Conservation (phyloP, 2,329 filamentous ascomycete genomes). For the Calonectria honghensis region DNA sequence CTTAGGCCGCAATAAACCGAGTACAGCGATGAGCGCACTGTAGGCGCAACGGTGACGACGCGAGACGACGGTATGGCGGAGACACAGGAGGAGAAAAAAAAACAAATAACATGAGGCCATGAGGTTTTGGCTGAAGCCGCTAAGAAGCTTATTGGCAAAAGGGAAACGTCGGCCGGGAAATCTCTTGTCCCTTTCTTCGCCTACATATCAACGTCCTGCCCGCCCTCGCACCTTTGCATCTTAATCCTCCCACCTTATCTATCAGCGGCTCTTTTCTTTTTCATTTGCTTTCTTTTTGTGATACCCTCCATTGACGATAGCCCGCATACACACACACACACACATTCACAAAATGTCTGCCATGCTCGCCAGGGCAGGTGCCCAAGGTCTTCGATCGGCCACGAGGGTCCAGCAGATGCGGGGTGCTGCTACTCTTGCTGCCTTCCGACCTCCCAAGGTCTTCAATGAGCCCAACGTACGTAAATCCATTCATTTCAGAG, state of each 20-base stretch:
- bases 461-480: slow-evolving; percentile 97
- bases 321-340: slow-evolving; percentile 26
- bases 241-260: slow-evolving; percentile 40
- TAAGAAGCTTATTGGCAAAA: slow-evolving; percentile 34
- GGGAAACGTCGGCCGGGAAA: slow-evolving; percentile 17
- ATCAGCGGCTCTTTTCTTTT: slow-evolving; percentile 31
- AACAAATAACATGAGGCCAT: slow-evolving; percentile 35
- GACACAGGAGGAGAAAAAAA: neutral
- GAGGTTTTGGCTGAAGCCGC: neutral
- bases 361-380: slow-evolving; percentile 59
- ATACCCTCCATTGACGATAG: slow-evolving; percentile 50
- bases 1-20: slow-evolving; percentile 59
- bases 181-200: slow-evolving; percentile 33
- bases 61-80: slow-evolving; percentile 29
- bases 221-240: neutral
- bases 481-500: slow-evolving; percentile 45
- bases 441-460: slow-evolving; percentile 91
- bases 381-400: slow-evolving; percentile 57
- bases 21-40: slow-evolving; percentile 27
- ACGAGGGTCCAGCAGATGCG: slow-evolving; percentile 56
- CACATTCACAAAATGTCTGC: slow-evolving; percentile 57
- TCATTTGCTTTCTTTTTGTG: slow-evolving; percentile 41
- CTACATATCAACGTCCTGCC: slow-evolving; percentile 19
- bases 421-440: slow-evolving; percentile 78
- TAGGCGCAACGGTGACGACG: slow-evolving; percentile 21